phyloP scores from a whole-genome alignment of 225 moss, liverwort and hornwort genomes.

The Asterella californica region DNA sequence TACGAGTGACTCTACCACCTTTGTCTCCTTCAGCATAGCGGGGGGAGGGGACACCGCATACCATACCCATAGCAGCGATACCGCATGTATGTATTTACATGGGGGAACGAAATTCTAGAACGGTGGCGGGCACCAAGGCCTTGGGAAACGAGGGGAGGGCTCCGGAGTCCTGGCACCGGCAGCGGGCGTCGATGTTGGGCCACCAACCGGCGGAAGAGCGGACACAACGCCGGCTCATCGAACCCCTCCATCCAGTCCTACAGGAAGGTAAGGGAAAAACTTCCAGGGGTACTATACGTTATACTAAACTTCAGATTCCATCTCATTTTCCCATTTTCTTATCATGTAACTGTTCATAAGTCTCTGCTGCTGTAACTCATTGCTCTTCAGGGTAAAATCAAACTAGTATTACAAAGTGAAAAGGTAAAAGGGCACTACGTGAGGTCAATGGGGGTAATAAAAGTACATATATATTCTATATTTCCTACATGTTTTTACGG shows the following conservation, averaged over 20 bases:
- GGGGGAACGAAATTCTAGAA: constrained; percentile 14
- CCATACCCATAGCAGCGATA: not conserved
- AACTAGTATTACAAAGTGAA: too few species aligned
- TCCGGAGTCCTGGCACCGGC: constrained; percentile 18
- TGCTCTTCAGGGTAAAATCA: too few species aligned
- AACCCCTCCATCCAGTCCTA: not conserved
- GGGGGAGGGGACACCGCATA: not conserved
- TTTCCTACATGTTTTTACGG: too few species aligned
- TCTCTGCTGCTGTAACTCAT: too few species aligned
- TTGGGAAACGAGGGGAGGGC: not conserved
- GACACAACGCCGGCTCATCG: not conserved
- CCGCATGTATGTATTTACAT: not conserved
- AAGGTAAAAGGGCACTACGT: too few species aligned
- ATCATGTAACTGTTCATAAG: too few species aligned
- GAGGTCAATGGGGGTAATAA: too few species aligned
- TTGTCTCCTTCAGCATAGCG: not conserved
- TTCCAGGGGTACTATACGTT: not conserved
- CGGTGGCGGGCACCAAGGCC: constrained; percentile 7
- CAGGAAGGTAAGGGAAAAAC: not conserved
- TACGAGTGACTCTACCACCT: not conserved
- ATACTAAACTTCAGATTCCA: not conserved
- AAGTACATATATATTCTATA: too few species aligned
- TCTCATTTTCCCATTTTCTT: not conserved
- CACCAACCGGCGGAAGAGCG: constrained; percentile 12
- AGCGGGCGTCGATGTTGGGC: not conserved